phyloP scores from a whole-genome alignment of 2,329 filamentous ascomycete genomes.

The Endoconidiophora polonica region DNA sequence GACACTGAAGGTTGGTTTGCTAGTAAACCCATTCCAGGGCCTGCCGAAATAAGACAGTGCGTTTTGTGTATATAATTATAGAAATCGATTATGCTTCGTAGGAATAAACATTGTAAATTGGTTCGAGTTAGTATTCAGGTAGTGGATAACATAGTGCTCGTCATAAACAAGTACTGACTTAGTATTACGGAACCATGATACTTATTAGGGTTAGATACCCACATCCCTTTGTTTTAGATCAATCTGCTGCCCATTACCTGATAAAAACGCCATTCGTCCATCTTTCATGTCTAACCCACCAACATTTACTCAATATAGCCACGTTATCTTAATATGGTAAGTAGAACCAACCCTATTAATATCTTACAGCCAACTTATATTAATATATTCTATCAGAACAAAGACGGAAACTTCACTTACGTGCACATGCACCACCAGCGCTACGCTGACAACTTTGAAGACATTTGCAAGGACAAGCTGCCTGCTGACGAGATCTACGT shows the following conservation, averaged over 20 bases:
- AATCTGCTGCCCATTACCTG: too few species aligned
- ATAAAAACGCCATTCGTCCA: too few species aligned
- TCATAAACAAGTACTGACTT: too few species aligned
- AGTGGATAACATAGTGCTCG: too few species aligned
- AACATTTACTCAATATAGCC: too few species aligned
- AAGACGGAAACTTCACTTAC: constrained; percentile 60
- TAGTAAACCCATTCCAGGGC: constrained; percentile 7
- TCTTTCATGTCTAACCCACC: too few species aligned
- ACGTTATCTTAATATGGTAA: not conserved
- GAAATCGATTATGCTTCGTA: not conserved
- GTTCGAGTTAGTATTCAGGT: too few species aligned
- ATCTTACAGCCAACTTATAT: not conserved
- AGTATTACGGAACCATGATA: too few species aligned
- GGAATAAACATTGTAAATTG: too few species aligned
- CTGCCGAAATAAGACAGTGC: not conserved
- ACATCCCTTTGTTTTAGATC: too few species aligned
- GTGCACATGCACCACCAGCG: constrained; percentile 57
- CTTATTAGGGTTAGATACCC: too few species aligned
- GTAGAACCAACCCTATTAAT: not conserved
- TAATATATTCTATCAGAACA: constrained; percentile 31
- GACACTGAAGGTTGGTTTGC: constrained; percentile 7
- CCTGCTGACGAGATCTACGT: constrained; percentile 71
- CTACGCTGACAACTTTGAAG: constrained; percentile 65
- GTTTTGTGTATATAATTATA: not conserved
- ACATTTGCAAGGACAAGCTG: constrained; percentile 53